Evolutionary conservation across 495 filamentous ascomycete species (phyloP).

Genomic region (Schizothecium vesticola): DNA sequence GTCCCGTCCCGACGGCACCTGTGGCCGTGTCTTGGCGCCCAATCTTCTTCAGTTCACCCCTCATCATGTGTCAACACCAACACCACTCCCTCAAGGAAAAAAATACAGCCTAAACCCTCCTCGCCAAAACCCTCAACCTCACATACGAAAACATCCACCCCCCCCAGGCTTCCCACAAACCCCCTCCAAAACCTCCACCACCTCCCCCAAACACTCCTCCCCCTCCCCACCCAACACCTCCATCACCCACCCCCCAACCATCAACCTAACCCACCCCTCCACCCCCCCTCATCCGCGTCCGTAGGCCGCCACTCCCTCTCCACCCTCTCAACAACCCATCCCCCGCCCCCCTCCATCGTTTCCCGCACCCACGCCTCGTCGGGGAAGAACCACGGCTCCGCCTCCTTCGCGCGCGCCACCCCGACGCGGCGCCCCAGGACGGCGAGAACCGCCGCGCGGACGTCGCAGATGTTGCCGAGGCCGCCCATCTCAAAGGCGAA

Average conservation of each 20-base stretch:
- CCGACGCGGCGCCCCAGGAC: slow-evolving; percentile 50
- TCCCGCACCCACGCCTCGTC: slow-evolving; percentile 50
- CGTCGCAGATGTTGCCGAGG: slow-evolving; percentile 62
- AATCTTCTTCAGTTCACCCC: not conserved
- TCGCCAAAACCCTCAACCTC: slow-evolving; percentile 60
- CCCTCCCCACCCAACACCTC: slow-evolving; percentile 42
- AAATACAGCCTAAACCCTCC: slow-evolving; percentile 36
- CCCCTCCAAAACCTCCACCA: slow-evolving; percentile 50
- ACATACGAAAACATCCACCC: slow-evolving; percentile 64
- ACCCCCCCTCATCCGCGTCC: slow-evolving; percentile 51
- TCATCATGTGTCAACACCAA: not conserved
- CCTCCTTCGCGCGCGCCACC: slow-evolving; percentile 41
- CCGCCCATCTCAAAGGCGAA: slow-evolving; percentile 75
- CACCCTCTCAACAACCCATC: slow-evolving; percentile 55
- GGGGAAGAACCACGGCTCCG: slow-evolving; percentile 70
- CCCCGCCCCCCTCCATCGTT: slow-evolving; percentile 47
- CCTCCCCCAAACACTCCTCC: slow-evolving; percentile 51
- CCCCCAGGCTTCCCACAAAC: slow-evolving; percentile 50
- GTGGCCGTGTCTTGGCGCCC: no score
- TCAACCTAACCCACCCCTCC: slow-evolving; percentile 66
- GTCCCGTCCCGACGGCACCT: no score
- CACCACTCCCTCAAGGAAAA: not conserved
- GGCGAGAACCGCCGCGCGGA: slow-evolving; percentile 52
- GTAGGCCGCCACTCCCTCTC: slow-evolving; percentile 66
- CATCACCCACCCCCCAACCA: slow-evolving; percentile 55